A percentile compares a stretch with the other conserved stretches of the same genome.
Conservation (phyloP, 2,329 filamentous ascomycete genomes). For the Biscogniauxia marginata region DNA sequence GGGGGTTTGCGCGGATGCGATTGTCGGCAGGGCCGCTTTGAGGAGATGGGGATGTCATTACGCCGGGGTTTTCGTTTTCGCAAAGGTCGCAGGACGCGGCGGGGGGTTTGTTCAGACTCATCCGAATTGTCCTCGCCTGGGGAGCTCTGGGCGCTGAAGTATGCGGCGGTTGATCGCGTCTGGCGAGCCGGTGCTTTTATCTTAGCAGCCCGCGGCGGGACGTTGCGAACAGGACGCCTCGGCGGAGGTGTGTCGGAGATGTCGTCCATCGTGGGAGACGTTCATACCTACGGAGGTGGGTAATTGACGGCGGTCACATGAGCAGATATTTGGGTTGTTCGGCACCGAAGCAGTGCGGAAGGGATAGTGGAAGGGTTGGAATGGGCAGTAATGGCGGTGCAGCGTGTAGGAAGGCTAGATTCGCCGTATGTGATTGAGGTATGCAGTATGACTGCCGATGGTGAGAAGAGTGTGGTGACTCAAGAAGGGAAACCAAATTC, state of each 20-base stretch:
- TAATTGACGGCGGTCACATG: background rate
- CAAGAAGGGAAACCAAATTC: no score
- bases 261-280: constrained; percentile 20
- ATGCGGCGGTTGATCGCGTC: constrained; percentile 27
- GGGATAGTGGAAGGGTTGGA: background rate
- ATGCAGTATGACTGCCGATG: no score
- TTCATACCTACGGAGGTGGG: background rate
- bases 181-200: constrained; percentile 25
- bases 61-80: constrained; percentile 9
- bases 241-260: constrained; percentile 15
- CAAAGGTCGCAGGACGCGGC: background rate
- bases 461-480: no score
- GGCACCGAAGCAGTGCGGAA: background rate
- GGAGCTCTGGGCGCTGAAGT: constrained; percentile 18
- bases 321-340: background rate
- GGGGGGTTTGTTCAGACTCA: constrained; percentile 12
- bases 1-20: constrained; percentile 1
- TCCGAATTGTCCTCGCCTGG: constrained; percentile 7
- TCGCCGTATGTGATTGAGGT: no score
- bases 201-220: constrained; percentile 30
- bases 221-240: constrained; percentile 23
- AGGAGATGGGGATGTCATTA: background rate
- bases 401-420: no score
- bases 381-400: no score
- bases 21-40: constrained; percentile 11